These are phyloP conservation scores for Novymonas esmeraldas DNA, from an alignment of 208 protist species.

Conservation along the genomic window DNA sequence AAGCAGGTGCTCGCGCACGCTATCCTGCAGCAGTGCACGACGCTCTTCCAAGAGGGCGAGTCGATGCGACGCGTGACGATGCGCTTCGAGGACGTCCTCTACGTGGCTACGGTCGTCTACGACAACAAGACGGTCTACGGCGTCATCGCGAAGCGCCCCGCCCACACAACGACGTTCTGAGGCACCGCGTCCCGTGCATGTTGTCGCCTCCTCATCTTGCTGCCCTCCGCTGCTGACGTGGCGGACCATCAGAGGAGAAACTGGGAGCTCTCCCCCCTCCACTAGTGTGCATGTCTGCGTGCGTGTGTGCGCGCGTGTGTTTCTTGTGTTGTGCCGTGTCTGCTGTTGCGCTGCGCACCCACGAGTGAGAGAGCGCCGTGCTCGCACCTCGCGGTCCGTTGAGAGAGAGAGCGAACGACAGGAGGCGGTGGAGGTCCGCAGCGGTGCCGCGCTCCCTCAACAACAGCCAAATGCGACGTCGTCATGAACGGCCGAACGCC, in stretches of 20 bases:
- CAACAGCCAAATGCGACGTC: no score
- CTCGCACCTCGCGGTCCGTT: no score
- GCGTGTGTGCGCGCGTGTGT: background rate
- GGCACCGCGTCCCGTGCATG: background rate
- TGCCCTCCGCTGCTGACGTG: no score
- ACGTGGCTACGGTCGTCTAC: conserved; percentile 69
- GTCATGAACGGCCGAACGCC: no score
- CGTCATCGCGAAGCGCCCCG: conserved; percentile 64
- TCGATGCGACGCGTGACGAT: conserved; percentile 75
- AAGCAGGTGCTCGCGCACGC: conserved; percentile 75
- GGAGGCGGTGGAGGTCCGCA: no score
- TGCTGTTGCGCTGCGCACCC: no score
- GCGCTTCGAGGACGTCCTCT: conserved; percentile 75
- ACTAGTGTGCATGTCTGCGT: background rate
- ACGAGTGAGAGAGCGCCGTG: no score
- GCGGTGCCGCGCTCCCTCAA: no score
- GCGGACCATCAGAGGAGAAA: no score
- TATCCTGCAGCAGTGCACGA: conserved; percentile 72
- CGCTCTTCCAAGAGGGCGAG: conserved; percentile 55
- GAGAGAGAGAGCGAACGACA: no score
- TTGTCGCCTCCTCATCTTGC: background rate
- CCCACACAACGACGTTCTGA: conserved; percentile 26
- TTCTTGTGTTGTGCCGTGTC: no score
- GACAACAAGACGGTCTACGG: conserved; percentile 50
- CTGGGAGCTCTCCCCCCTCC: no score